Percentiles rank a stretch among this genome's conserved stretches.
These are phyloP conservation scores for Stephania japonica DNA, from an alignment of 164 flowering plant species.

Conservation along the genomic window DNA sequence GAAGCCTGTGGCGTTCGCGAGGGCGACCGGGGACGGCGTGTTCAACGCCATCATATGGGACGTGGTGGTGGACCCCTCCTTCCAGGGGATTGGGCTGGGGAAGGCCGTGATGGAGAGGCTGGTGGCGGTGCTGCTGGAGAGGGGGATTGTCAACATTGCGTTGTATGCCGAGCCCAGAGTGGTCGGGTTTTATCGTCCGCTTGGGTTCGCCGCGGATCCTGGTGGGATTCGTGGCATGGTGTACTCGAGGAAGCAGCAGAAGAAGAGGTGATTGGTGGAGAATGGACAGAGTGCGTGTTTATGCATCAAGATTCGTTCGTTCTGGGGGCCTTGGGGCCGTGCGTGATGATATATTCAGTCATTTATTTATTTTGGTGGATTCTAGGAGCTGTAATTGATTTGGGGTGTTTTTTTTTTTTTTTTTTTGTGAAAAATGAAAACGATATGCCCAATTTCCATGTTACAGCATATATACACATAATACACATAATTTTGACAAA, in stretches of 20 bases:
- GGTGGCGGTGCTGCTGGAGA: conserved; percentile 39
- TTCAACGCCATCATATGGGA: conserved; percentile 97
- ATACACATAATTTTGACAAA: no score
- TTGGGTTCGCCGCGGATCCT: conserved; percentile 93
- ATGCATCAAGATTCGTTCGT: no score
- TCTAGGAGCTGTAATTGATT: no score
- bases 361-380: no score
- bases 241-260: conserved; percentile 50
- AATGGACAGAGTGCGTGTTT: no score
- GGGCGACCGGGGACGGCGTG: conserved; percentile 96
- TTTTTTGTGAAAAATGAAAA: no score
- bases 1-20: conserved; percentile 80
- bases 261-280: conserved; percentile 2
- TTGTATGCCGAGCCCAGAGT: conserved; percentile 90
- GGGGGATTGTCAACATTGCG: conserved; percentile 73
- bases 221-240: conserved; percentile 96
- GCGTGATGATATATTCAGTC: no score
- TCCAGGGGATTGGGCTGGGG: conserved; percentile 89
- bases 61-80: conserved; percentile 94
- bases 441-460: no score
- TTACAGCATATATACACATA: no score
- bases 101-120: conserved; percentile 92
- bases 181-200: conserved; percentile 78
- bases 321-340: no score
- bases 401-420: no score